These are phyloP conservation scores for Trichosanthes cucumerina DNA, from an alignment of 306 rosid genomes.

Conservation along the genomic window DNA sequence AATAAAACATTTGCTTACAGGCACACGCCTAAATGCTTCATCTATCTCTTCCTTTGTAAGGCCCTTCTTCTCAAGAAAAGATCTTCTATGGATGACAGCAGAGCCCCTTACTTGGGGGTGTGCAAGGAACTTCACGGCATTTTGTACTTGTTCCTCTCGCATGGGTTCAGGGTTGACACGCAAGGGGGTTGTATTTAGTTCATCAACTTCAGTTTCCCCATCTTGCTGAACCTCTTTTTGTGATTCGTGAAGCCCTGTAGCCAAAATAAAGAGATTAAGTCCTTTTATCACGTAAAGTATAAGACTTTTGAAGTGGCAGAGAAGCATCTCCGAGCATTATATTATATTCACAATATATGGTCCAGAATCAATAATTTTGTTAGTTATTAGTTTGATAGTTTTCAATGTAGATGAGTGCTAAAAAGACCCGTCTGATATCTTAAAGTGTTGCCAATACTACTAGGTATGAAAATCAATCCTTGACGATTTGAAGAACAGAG, in stretches of 20 bases:
- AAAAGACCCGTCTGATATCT: neutral
- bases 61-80: slow-evolving; percentile 87
- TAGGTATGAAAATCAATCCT: no score
- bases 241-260: slow-evolving; percentile 27
- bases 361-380: neutral
- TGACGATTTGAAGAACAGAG: no score
- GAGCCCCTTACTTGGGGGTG: slow-evolving; percentile 86
- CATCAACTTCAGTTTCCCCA: slow-evolving; percentile 32
- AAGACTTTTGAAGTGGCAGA: neutral
- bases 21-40: slow-evolving; percentile 80
- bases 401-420: neutral
- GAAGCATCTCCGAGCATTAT: neutral
- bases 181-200: slow-evolving; percentile 38
- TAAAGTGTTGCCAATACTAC: no score
- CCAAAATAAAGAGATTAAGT: neutral
- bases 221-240: slow-evolving; percentile 37
- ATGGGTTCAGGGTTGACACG: slow-evolving; percentile 69
- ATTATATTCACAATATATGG: no score
- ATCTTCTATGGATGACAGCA: slow-evolving; percentile 64
- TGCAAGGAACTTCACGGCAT: slow-evolving; percentile 77
- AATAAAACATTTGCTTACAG: slow-evolving; percentile 37
- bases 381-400: neutral
- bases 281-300: neutral
- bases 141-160: slow-evolving; percentile 84
- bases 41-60: slow-evolving; percentile 94